Evolutionary conservation across 148 eudicot species (phyloP).

Genomic region (Persicaria maculosa): DNA sequence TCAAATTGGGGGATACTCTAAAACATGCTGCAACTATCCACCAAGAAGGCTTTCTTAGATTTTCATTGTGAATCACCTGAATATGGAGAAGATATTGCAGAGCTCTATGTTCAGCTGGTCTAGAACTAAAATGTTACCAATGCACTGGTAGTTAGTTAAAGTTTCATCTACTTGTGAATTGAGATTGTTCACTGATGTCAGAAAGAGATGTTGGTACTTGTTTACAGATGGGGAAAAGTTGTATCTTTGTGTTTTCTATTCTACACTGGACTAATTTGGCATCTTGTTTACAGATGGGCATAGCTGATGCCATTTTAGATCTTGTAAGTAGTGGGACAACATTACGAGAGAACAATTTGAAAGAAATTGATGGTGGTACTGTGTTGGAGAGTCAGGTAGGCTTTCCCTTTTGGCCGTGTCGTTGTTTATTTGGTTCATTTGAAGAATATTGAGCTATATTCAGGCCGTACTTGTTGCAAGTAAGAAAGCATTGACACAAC

Average conservation of each 20-base stretch:
- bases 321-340: conserved; percentile 98
- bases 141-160: background rate
- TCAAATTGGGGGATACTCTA: background rate
- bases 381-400: conserved; percentile 77
- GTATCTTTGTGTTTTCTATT: conserved; percentile 15
- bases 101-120: background rate
- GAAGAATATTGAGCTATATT: conserved; percentile 16
- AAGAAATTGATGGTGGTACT: conserved; percentile 90
- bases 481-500: conserved; percentile 54
- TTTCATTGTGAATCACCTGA: background rate
- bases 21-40: background rate
- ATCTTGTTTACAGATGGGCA: conserved; percentile 60
- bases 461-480: conserved; percentile 97
- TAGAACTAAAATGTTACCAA: background rate
- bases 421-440: background rate
- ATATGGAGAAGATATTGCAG: background rate
- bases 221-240: background rate
- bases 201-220: background rate
- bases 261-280: background rate
- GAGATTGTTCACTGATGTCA: background rate
- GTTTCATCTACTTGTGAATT: background rate
- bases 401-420: background rate
- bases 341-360: conserved; percentile 76
- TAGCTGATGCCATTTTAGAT: conserved; percentile 96
- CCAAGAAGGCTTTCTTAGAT: background rate